A percentile compares a stretch with the other conserved stretches of the same genome.
Evolutionary conservation across 768 basidiomycete genomes (phyloP).

Genomic region (Ephemerocybe angulata): DNA sequence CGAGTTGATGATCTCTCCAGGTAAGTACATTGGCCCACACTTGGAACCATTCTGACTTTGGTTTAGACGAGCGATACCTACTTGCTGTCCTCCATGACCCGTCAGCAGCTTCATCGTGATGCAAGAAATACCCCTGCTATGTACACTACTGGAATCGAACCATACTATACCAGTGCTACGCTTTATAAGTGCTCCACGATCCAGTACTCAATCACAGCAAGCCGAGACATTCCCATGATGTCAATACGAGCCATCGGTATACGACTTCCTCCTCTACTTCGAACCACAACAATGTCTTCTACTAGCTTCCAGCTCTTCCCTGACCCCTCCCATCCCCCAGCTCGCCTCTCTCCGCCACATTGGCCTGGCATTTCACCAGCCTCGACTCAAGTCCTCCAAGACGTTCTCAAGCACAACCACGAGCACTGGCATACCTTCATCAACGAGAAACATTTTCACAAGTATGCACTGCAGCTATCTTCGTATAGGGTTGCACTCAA

Average conservation of each 20-base stretch:
- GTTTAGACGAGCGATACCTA: slow-evolving; percentile 70
- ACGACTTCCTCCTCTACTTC: too few relatives aligned
- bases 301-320: too few relatives aligned
- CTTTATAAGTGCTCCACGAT: too few relatives aligned
- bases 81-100: slow-evolving; percentile 85
- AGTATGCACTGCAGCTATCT: slow-evolving; percentile 19
- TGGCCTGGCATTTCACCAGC: slow-evolving; percentile 33
- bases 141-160: not conserved
- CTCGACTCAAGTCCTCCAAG: slow-evolving; percentile 37
- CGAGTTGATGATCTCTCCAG: slow-evolving; percentile 92
- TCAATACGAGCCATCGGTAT: too few relatives aligned
- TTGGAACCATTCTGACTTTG: not conserved
- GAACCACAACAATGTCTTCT: too few relatives aligned
- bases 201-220: too few relatives aligned
- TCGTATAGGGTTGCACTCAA: slow-evolving; percentile 22
- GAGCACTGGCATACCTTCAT: slow-evolving; percentile 55
- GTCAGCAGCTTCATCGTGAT: not conserved
- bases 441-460: slow-evolving; percentile 37
- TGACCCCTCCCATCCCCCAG: slow-evolving; percentile 25
- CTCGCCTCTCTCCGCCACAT: slow-evolving; percentile 24
- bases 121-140: not conserved
- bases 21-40: slow-evolving; percentile 37
- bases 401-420: slow-evolving; percentile 47
- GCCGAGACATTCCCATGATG: too few relatives aligned
- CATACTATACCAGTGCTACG: too few relatives aligned